These are phyloP conservation scores for Spongospora subterranea DNA, from an alignment of 208 protist genomes.

Conservation along the genomic window DNA sequence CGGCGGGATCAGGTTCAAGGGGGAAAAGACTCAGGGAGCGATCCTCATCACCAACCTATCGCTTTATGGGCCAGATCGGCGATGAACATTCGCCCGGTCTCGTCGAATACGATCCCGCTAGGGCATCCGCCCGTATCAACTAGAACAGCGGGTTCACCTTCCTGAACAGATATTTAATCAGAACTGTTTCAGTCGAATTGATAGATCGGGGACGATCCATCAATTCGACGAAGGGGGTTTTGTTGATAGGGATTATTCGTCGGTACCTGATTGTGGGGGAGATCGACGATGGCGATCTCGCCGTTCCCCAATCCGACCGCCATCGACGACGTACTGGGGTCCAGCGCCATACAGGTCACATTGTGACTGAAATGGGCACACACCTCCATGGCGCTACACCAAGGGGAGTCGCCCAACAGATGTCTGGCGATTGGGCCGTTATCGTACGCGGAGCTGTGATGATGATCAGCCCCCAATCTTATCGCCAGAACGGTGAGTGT, in stretches of 20 bases:
- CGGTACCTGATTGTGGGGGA: background rate
- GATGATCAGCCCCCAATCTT: no score
- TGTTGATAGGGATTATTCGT: no score
- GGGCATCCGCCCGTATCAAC: background rate
- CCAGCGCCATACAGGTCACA: background rate
- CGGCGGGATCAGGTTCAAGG: background rate
- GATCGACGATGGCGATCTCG: background rate
- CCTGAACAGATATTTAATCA: background rate
- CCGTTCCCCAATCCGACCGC: background rate
- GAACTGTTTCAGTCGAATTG: background rate
- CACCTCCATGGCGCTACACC: background rate
- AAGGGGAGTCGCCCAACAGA: background rate
- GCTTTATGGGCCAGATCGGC: slow-evolving; percentile 40
- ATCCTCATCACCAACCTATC: background rate
- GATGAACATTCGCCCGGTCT: slow-evolving; percentile 47
- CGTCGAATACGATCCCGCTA: slow-evolving; percentile 11
- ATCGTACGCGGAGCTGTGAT: no score
- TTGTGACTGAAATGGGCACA: background rate
- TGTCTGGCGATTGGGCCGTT: no score
- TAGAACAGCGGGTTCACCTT: background rate
- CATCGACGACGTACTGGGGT: background rate
- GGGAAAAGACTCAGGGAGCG: background rate
- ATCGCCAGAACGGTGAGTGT: no score
- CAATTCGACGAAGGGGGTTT: no score
- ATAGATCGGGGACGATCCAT: no score